These are phyloP conservation scores for Punctularia strigosozonata DNA, from an alignment of 768 basidiomycete species.

Conservation along the genomic window DNA sequence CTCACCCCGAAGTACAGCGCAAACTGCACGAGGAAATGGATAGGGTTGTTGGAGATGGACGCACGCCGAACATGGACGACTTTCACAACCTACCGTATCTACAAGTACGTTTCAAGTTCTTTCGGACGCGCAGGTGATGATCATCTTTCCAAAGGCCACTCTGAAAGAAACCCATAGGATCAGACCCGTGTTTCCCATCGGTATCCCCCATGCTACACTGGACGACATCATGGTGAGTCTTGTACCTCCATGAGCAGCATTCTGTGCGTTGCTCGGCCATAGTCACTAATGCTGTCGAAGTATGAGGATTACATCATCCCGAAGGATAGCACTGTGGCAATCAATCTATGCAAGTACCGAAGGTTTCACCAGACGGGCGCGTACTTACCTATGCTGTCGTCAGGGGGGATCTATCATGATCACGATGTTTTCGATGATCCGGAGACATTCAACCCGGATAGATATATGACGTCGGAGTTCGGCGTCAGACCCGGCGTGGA, in stretches of 20 bases:
- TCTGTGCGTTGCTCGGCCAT: too few species aligned
- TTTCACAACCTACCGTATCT: conserved; percentile 10
- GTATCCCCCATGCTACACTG: too few species aligned
- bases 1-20: conserved; percentile 14
- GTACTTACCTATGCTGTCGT: background rate
- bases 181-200: too few species aligned
- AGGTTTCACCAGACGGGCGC: background rate
- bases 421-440: conserved; percentile 11
- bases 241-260: too few species aligned
- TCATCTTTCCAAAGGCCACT: too few species aligned
- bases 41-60: conserved; percentile 11
- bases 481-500: background rate
- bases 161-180: too few species aligned
- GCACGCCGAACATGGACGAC: conserved; percentile 11
- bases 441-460: conserved; percentile 9
- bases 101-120: too few species aligned
- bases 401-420: conserved; percentile 11
- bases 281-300: too few species aligned
- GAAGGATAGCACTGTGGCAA: conserved; percentile 7
- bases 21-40: conserved; percentile 17
- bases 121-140: too few species aligned
- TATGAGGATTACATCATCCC: conserved; percentile 9
- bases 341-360: conserved; percentile 11
- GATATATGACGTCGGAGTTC: background rate
- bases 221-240: too few species aligned